phyloP scores from a whole-genome alignment of 768 basidiomycete genomes.

The Auriscalpium microsporum region DNA sequence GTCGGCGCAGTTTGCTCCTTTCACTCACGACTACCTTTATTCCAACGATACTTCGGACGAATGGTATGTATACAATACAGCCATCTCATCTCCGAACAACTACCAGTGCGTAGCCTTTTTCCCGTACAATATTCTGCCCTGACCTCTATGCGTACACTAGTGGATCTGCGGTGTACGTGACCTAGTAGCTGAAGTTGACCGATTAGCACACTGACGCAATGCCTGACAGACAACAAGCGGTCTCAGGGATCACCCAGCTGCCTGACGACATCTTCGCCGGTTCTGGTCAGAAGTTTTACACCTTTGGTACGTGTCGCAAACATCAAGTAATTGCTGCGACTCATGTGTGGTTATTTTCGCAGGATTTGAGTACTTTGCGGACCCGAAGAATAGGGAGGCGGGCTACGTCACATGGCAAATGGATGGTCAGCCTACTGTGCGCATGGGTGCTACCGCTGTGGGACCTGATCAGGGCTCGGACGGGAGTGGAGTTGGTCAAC shows the following conservation, averaged over 20 bases:
- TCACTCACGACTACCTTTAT: slow-evolving; percentile 37
- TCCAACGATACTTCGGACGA: slow-evolving; percentile 25
- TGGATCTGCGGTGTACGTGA: slow-evolving; percentile 43
- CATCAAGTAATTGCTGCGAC: background rate
- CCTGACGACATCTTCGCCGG: slow-evolving; percentile 52
- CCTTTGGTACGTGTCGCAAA: slow-evolving; percentile 30
- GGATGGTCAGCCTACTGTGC: slow-evolving; percentile 42
- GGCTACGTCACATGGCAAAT: slow-evolving; percentile 76
- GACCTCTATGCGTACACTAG: slow-evolving; percentile 12
- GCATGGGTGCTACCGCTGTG: slow-evolving; percentile 47
- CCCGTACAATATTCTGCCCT: background rate
- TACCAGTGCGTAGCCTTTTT: slow-evolving; percentile 21
- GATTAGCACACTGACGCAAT: background rate
- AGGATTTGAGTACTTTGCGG: slow-evolving; percentile 73
- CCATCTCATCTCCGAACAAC: slow-evolving; percentile 26
- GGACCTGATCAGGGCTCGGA: slow-evolving; percentile 32
- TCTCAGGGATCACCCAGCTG: slow-evolving; percentile 37
- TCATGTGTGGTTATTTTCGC: background rate
- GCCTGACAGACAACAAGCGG: slow-evolving; percentile 35
- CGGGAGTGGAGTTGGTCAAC: slow-evolving; percentile 47
- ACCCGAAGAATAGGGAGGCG: slow-evolving; percentile 41
- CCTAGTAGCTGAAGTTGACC: background rate
- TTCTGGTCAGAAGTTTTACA: slow-evolving; percentile 41
- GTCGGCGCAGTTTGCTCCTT: slow-evolving; percentile 64
- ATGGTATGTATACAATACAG: slow-evolving; percentile 28